phyloP scores from a whole-genome alignment of 192 early-diverging fungal genomes.

The Coemansia sp. region DNA sequence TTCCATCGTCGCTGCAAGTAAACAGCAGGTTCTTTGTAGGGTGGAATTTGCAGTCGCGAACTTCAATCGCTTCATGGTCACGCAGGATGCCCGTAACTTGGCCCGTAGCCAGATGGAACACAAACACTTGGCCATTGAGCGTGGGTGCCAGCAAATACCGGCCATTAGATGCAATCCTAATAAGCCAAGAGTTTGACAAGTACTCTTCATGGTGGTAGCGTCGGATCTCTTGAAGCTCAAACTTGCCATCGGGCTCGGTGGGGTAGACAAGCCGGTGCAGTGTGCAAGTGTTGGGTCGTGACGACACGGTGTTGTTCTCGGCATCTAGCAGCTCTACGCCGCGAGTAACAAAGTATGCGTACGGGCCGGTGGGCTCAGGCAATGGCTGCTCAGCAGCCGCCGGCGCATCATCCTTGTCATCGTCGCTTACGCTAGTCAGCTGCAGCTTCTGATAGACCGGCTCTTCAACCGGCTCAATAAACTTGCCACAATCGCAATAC shows the following conservation, averaged over 20 bases:
- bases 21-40: conserved; percentile 75
- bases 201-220: conserved; percentile 79
- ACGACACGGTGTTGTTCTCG: conserved; percentile 66
- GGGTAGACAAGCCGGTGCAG: conserved; percentile 89
- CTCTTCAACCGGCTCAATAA: conserved; percentile 71
- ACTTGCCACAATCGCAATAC: conserved; percentile 94
- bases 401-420: neutral
- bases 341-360: conserved; percentile 81
- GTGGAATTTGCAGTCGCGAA: conserved; percentile 91
- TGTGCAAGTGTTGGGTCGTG: conserved; percentile 82
- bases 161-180: conserved; percentile 83
- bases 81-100: conserved; percentile 73
- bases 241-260: conserved; percentile 59
- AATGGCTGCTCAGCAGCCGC: neutral
- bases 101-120: conserved; percentile 76
- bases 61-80: conserved; percentile 89
- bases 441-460: conserved; percentile 34
- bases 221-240: conserved; percentile 74
- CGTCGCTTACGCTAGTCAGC: conserved; percentile 8
- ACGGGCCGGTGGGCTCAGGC: conserved; percentile 28
- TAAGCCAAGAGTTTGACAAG: conserved; percentile 92
- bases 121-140: conserved; percentile 81
- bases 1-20: conserved; percentile 81
- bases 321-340: conserved; percentile 89
- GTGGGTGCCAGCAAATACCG: conserved; percentile 89